Base-by-base conservation (phyloP, 1,139 yeast species). In the Lodderomyces elongisporus region DNA sequence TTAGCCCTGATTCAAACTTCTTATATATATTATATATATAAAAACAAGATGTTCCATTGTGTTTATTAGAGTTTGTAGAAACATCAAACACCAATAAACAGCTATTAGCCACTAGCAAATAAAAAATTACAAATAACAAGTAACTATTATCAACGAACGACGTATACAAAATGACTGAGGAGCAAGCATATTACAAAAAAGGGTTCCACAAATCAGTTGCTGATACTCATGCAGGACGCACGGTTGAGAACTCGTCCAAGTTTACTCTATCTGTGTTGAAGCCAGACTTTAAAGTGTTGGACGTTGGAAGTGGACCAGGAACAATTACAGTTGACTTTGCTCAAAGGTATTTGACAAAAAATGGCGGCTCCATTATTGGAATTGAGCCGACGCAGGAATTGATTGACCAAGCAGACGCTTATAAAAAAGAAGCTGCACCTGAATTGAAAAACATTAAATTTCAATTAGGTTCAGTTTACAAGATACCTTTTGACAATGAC, bases 271-370 rank as follows among this genome's bases (percentile, higher is more conserved):
- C 60, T 2, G 47, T 52, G 20, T 36, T 65, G 30, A 47, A 56
- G 36, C 49, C 56, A 4, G 44, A 48, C 25, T 46, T 47, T 32
- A 42, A 45, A 26, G 47, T 64, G n/a, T 51, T 65, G 14, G 71
- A 66, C 40, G 63, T 64, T 12, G 72, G 72, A 2, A 58, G 62
- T 40, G 71, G 71, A 0, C 70, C 70, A 2, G 71, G 68, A 1
- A 49, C 69, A 14, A 65, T 65, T 31, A 60, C 66, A 9, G 38
- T 51, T 13, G 69, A 60, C 36, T 42, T 62, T 26, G 66, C 62
- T n/a, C 41, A 46, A 27, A 39, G 34, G 16, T 55, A 59, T 37
- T 44, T 60, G 5, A 45, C 53, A 3, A n/a, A n/a, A n/a, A 64
- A 64, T 18, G 33, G 31, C n/a, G 65, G 65, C 17, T 26, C 32